These are phyloP conservation scores for Malassezia slooffiae DNA, from an alignment of 1,284 basidiomycete genomes.

Conservation along the genomic window DNA sequence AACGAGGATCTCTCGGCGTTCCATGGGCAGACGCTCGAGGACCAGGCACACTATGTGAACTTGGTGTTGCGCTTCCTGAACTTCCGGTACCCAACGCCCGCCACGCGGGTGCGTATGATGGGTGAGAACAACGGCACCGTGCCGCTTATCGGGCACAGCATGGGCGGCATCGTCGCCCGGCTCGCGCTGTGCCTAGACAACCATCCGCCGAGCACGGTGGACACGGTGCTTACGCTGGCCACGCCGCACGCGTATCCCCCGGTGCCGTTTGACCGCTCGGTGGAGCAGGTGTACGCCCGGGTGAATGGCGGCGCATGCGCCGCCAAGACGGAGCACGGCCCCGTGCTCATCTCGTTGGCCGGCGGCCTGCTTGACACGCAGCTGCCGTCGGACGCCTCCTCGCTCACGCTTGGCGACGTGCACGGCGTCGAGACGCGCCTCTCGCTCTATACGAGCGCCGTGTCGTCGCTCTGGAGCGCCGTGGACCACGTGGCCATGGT, in stretches of 20 bases:
- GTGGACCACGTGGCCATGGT: slow-evolving; percentile 94
- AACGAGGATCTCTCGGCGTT: slow-evolving; percentile 96
- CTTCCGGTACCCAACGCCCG: slow-evolving; percentile 56
- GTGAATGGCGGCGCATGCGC: slow-evolving; percentile 34
- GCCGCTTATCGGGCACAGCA: slow-evolving; percentile 81
- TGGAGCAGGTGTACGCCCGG: slow-evolving; percentile 61
- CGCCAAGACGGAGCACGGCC: slow-evolving; percentile 6
- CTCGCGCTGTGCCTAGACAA: slow-evolving; percentile 56
- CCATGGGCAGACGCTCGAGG: slow-evolving; percentile 73
- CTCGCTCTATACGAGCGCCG: slow-evolving; percentile 61
- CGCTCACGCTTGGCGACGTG: slow-evolving; percentile 51
- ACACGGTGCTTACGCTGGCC: slow-evolving; percentile 82
- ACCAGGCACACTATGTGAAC: slow-evolving; percentile 68
- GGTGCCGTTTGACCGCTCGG: slow-evolving; percentile 67
- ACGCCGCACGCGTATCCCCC: slow-evolving; percentile 83
- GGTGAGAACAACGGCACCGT: slow-evolving; percentile 49
- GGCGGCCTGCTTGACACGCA: slow-evolving; percentile 85
- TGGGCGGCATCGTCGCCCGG: slow-evolving; percentile 89
- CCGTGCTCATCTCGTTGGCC: slow-evolving; percentile 70
- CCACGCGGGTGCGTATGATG: slow-evolving; percentile 42
- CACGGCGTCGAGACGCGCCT: slow-evolving; percentile 18
- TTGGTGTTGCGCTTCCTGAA: slow-evolving; percentile 67
- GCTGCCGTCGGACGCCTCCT: slow-evolving; percentile 81
- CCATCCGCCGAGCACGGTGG: slow-evolving; percentile 50
- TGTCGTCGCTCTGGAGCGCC: slow-evolving; percentile 84